Base-by-base conservation (phyloP, 192 early-diverging fungal species). In the Phycomyces nitens region DNA sequence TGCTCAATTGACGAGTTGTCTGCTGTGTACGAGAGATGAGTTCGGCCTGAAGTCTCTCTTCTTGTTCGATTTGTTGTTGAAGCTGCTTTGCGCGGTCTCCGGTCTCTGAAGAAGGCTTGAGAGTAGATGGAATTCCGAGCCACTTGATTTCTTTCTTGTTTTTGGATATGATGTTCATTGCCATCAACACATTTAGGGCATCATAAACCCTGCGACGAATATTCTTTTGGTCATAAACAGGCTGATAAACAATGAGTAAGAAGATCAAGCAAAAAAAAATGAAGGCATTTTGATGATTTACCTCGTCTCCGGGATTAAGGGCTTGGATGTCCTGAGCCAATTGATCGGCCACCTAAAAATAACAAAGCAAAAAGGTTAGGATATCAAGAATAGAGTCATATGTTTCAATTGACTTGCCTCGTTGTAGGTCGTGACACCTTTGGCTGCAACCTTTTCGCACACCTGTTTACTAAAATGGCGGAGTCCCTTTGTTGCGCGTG, bases 191-290 rank as follows among this genome's bases (percentile, higher is more conserved):
- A 54, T 88, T 88, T 34, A 88, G 64, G 22, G 86, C 84, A 72
- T 88, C 86, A 56, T 88, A 88, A 0, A 88, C 86, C 12, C 86
- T 82, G 15, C 86, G 74, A n/a, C 86, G 80, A 55, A 88, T 84
- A 56, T 86, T 88, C 72, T 86, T 81, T 34, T 75, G 73, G 58
- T 84, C 80, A 38, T 62, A 73, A 14, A 53, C 56, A 20, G 21
- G 29, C 29, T 57, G 3, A 57, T 34, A 10, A 7, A 14, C 10
- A 24, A 12, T 47, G 15, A 51, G 16, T 16, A 12, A 27, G 6
- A 11, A 21, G 20, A 10, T 43, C 42, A 18, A n/a, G n/a, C n/a
- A n/a, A n/a, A n/a, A n/a, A n/a, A n/a, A n/a, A n/a, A n/a, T n/a
- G n/a, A n/a, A n/a, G n/a, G n/a, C n/a, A n/a, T n/a, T n/a, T n/a